Conservation (phyloP, 2,329 filamentous ascomycete species). For the Botrytis squamosa region DNA sequence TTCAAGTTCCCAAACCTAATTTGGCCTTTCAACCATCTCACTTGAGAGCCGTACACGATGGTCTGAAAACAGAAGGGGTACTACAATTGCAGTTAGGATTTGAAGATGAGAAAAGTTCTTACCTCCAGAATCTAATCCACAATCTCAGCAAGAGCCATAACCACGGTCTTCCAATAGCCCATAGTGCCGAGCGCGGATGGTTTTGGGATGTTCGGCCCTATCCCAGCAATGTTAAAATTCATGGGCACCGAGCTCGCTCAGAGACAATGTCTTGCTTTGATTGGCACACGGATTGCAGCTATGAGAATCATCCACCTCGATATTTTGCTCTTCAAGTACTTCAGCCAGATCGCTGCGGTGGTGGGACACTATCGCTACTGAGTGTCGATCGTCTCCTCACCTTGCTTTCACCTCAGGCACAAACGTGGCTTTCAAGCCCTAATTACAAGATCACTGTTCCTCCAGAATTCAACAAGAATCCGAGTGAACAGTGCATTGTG, state of each 20-base stretch:
- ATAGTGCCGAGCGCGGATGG: slow-evolving; percentile 33
- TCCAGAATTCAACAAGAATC: slow-evolving; percentile 39
- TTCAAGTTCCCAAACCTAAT: background rate
- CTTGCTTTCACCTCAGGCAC: slow-evolving; percentile 23
- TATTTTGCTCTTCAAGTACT: slow-evolving; percentile 38
- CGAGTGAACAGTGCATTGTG: slow-evolving; percentile 30
- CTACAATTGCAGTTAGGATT: slow-evolving; percentile 29
- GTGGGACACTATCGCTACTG: slow-evolving; percentile 32
- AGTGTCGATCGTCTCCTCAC: slow-evolving; percentile 27
- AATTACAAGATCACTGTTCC: slow-evolving; percentile 36
- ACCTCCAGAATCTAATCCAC: slow-evolving; percentile 29
- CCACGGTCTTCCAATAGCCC: slow-evolving; percentile 32
- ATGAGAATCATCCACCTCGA: slow-evolving; percentile 32
- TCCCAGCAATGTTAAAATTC: slow-evolving; percentile 30
- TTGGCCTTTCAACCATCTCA: background rate
- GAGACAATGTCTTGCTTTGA: slow-evolving; percentile 34
- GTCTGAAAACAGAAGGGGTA: slow-evolving; percentile 28
- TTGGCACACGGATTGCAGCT: slow-evolving; percentile 40
- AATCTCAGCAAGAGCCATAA: slow-evolving; percentile 5
- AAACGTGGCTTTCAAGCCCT: slow-evolving; percentile 26
- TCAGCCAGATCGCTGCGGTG: slow-evolving; percentile 27
- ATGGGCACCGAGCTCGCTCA: slow-evolving; percentile 21
- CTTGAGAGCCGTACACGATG: slow-evolving; percentile 22
- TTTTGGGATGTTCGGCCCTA: slow-evolving; percentile 38
- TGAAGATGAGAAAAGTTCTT: slow-evolving; percentile 28